Conservation (phyloP, 1,284 basidiomycete species). For the Schizopora paradoxa region DNA sequence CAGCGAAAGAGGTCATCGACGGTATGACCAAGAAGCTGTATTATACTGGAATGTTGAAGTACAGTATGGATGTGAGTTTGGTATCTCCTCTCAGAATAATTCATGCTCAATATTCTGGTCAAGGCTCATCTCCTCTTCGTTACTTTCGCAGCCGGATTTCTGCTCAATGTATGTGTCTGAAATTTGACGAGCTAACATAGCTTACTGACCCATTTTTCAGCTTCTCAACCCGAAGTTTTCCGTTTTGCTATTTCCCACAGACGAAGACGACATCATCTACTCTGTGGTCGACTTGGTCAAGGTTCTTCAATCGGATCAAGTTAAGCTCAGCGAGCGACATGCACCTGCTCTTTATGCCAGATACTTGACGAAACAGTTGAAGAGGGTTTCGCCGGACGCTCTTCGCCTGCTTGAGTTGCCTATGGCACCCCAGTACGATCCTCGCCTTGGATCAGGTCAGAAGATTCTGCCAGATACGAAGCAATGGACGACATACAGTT, state of each 20-base stretch:
- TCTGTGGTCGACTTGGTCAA: conserved; percentile 6
- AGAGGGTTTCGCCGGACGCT: conserved; percentile 10
- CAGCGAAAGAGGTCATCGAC: conserved; percentile 43
- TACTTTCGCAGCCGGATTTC: conserved; percentile 15
- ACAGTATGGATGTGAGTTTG: conserved; percentile 43
- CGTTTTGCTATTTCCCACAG: conserved; percentile 6
- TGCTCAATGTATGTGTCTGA: conserved; percentile 9
- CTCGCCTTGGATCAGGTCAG: conserved; percentile 2
- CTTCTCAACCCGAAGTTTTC: conserved; percentile 14
- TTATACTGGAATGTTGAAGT: conserved; percentile 43
- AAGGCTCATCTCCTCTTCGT: conserved; percentile 17
- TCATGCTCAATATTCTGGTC: neutral
- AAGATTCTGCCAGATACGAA: conserved; percentile 1
- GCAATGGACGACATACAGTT: neutral
- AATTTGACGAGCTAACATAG: neutral
- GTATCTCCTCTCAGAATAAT: neutral
- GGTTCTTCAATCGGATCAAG: conserved; percentile 9
- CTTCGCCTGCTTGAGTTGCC: neutral
- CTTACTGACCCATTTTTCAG: conserved; percentile 2
- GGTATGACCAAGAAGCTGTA: conserved; percentile 42
- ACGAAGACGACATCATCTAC: conserved; percentile 8
- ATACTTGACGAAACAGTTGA: conserved; percentile 17
- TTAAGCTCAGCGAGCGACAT: conserved; percentile 11
- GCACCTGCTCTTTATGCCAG: conserved; percentile 15
- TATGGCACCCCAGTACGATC: neutral